Base-by-base conservation (phyloP, 2,329 filamentous ascomycete species). In the Aphanocladium album region DNA sequence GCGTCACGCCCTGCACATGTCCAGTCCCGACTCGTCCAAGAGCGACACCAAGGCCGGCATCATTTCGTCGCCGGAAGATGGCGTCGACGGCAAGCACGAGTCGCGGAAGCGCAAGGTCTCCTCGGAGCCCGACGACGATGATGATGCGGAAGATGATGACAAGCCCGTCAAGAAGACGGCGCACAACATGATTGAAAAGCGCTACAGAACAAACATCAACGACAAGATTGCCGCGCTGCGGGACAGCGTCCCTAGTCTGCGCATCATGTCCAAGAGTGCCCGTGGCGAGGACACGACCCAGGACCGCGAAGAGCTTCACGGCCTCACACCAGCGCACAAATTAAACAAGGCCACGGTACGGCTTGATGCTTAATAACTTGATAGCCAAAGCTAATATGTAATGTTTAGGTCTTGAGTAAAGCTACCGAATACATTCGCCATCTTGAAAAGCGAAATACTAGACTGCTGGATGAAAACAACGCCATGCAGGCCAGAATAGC, bases 131-230 rank as follows among this genome's bases (percentile, higher is more conserved):
- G 65, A 82, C 62, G 66, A 82, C 62, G 64, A 76, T 12, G 61
- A 57, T 5, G 61, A 62, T 21, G 27, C 19, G 7, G 60, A 53
- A 1, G 57, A 62, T n/a, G 57, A 60, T 25, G 61, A 60, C 56
- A 66, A 68, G 46, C 61, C 61, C 30, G 52, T 62, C 62, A 97
- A 96, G 81, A 97, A 97, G 81, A 96, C 93, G 35, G 92, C 93
- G 2, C 93, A 98, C 76, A 98, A 97, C 74, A 95, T 98, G 83
- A 97, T 98, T 64, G 93, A 98, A 77, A 98, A 97, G 81, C 82
- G 93, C 66, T 98, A 98, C 74, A 88, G 93, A 68, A 96, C 91
- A 58, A 98, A 98, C 70, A 81, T 98, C 61, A 98, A 98, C 71
- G 93, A 97, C 72, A 98, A 98, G 78, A 98, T 98, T 68, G 89